Conservation (phyloP, 1,284 basidiomycete species). For the Leccinum proximum region DNA sequence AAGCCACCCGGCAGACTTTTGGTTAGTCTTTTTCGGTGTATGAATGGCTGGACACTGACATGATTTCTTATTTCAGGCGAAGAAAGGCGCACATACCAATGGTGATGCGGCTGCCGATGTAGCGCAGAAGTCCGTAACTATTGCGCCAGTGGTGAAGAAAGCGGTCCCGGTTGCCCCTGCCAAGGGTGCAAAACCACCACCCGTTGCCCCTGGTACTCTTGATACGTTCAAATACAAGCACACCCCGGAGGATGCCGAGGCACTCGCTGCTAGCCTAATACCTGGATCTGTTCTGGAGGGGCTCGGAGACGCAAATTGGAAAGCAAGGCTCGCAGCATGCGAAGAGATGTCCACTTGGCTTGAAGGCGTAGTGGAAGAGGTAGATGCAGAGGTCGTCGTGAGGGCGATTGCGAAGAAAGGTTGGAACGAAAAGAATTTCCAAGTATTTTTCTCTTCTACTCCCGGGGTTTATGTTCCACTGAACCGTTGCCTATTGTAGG, state of each 20-base stretch:
- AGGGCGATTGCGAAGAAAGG: constrained; percentile 93
- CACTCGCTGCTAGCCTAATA: constrained; percentile 71
- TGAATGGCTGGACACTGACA: constrained; percentile 10
- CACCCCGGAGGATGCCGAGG: constrained; percentile 91
- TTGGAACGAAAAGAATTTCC: constrained; percentile 99
- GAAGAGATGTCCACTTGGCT: constrained; percentile 89
- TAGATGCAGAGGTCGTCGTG: constrained; percentile 90
- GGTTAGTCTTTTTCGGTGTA: constrained; percentile 30
- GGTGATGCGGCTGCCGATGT: constrained; percentile 27
- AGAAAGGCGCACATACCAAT: constrained; percentile 48
- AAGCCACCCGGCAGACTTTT: constrained; percentile 51
- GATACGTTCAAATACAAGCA: constrained; percentile 93
- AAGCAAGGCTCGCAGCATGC: constrained; percentile 83
- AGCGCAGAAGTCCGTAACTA: constrained; percentile 26
- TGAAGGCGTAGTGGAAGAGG: constrained; percentile 58
- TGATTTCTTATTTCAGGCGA: constrained; percentile 34
- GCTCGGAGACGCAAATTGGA: constrained; percentile 91
- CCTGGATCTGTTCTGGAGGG: constrained; percentile 72
- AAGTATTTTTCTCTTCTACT: constrained; percentile 49
- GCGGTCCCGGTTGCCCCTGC: constrained; percentile 35
- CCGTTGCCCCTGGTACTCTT: constrained; percentile 48
- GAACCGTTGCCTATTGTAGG: constrained; percentile 43
- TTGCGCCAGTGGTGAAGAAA: constrained; percentile 45
- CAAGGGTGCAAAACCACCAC: constrained; percentile 51
- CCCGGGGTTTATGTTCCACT: constrained; percentile 6